These are phyloP conservation scores for Chaetomium strumarium DNA, from an alignment of 2,329 filamentous ascomycete genomes.

Conservation along the genomic window DNA sequence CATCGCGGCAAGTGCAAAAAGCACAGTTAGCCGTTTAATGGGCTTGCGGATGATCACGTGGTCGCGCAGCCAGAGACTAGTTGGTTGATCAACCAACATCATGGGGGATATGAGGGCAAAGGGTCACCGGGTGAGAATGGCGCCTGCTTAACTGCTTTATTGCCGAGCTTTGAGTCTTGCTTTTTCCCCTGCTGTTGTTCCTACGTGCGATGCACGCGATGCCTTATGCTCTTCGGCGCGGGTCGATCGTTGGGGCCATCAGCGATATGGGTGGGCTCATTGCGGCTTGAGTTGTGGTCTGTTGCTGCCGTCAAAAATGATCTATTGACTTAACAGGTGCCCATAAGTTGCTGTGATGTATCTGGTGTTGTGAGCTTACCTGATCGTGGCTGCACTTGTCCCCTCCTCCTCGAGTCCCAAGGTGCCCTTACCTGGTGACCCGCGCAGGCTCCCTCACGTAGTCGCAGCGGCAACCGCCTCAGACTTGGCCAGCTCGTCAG, in stretches of 20 bases:
- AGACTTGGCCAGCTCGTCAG: constrained; percentile 37
- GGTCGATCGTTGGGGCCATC: neutral
- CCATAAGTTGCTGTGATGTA: neutral
- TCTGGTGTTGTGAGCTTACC: constrained; percentile 7
- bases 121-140: neutral
- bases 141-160: neutral
- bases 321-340: constrained; percentile 11
- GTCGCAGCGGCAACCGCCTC: neutral
- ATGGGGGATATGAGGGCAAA: neutral
- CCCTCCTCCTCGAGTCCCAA: neutral
- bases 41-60: neutral
- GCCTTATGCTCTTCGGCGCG: neutral
- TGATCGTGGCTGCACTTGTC: neutral
- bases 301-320: constrained; percentile 10
- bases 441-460: neutral
- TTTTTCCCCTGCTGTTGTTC: neutral
- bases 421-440: neutral
- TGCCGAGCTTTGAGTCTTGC: neutral
- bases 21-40: constrained; percentile 3
- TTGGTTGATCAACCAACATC: neutral
- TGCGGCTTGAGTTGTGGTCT: constrained; percentile 10
- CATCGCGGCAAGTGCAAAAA: constrained; percentile 3
- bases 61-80: neutral
- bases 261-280: neutral
- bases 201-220: neutral